Conservation (phyloP, 106 monocot species). For the Allium sativum region DNA sequence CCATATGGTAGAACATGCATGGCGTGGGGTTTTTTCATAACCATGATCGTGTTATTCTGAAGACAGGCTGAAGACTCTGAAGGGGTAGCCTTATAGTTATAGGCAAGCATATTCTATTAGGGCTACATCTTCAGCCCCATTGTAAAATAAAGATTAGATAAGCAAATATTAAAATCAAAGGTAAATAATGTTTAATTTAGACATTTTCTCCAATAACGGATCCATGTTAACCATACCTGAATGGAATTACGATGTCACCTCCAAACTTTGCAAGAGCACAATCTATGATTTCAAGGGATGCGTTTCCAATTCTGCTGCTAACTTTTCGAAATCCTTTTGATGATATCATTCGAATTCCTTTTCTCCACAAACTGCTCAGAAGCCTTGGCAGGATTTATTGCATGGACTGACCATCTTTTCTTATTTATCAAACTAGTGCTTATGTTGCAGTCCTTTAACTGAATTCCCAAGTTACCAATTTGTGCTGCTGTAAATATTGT, state of each 20-base stretch:
- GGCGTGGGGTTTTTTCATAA: too few species aligned
- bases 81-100: constrained; percentile 78
- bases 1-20: too few species aligned
- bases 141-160: constrained; percentile 17
- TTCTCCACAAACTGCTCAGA: constrained; percentile 14
- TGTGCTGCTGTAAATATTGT: neutral
- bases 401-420: constrained; percentile 20
- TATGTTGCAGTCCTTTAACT: neutral
- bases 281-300: constrained; percentile 73
- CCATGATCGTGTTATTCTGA: too few species aligned
- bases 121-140: constrained; percentile 95
- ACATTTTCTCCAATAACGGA: neutral
- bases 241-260: constrained; percentile 65
- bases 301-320: constrained; percentile 40
- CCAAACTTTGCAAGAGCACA: constrained; percentile 60
- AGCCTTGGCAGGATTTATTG: constrained; percentile 26
- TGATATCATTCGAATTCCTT: neutral
- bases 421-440: neutral
- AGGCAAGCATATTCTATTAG: constrained; percentile 75
- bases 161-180: neutral
- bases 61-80: constrained; percentile 93
- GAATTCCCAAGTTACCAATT: constrained; percentile 6
- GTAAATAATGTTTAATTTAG: neutral
- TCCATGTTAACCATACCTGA: constrained; percentile 40
- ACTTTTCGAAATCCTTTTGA: constrained; percentile 43